Conservation (phyloP, 495 filamentous ascomycete genomes). For the Wilcoxina mikolae region DNA sequence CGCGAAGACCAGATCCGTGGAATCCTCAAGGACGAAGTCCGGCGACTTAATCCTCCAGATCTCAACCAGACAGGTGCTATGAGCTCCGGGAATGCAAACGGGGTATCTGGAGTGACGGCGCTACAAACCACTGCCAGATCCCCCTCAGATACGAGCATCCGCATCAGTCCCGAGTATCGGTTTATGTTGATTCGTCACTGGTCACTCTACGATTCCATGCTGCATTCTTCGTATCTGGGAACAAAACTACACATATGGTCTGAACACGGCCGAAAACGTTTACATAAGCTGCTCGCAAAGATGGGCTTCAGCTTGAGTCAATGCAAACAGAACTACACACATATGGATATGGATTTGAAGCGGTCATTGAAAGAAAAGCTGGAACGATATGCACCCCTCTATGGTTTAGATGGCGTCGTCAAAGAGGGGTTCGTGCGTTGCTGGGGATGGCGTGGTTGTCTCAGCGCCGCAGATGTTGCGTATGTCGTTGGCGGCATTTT, state of each 20-base stretch:
- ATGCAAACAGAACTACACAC: constrained; percentile 87
- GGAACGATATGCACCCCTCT: constrained; percentile 74
- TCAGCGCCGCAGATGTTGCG: constrained; percentile 81
- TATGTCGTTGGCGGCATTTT: constrained; percentile 80
- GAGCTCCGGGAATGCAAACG: constrained; percentile 43
- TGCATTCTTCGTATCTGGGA: constrained; percentile 91
- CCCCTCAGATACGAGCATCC: constrained; percentile 82
- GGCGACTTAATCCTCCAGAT: constrained; percentile 78
- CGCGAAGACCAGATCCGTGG: constrained; percentile 72
- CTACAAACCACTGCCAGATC: constrained; percentile 79
- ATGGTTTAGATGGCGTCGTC: constrained; percentile 83
- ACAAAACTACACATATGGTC: constrained; percentile 88
- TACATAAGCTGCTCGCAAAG: constrained; percentile 93
- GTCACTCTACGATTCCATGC: constrained; percentile 96
- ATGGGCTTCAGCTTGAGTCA: constrained; percentile 93
- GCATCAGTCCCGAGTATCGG: constrained; percentile 81
- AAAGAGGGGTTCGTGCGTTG: constrained; percentile 95
- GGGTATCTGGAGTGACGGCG: constrained; percentile 39
- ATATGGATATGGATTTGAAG: constrained; percentile 98
- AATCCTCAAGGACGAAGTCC: constrained; percentile 81
- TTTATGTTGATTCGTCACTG: constrained; percentile 91
- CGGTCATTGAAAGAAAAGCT: constrained; percentile 70
- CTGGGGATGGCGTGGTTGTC: constrained; percentile 93
- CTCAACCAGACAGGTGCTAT: constrained; percentile 35
- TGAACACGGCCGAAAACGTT: constrained; percentile 67